phyloP scores from a whole-genome alignment of 2,329 filamentous ascomycete species.

The Aschersonia sp. region DNA sequence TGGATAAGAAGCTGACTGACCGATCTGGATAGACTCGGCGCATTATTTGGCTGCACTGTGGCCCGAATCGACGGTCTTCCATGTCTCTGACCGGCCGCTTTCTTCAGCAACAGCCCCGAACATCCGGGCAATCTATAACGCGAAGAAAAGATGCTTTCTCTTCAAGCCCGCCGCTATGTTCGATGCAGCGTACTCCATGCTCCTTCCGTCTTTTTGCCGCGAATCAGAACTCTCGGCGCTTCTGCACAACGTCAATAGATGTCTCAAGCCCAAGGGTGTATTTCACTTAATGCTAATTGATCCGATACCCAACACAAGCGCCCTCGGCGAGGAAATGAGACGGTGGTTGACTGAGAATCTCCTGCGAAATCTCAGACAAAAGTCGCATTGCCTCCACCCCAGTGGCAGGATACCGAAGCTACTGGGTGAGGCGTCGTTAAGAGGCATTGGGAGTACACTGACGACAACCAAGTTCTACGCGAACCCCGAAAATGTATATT shows the following conservation, averaged over 20 bases:
- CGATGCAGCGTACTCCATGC: constrained; percentile 34
- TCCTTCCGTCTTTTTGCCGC: constrained; percentile 40
- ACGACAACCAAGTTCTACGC: constrained; percentile 36
- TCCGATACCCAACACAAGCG: constrained; percentile 39
- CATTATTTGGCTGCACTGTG: background rate
- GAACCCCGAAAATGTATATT: constrained; percentile 15
- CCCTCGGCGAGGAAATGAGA: constrained; percentile 40
- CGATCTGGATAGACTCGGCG: background rate
- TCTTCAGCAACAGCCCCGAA: constrained; percentile 1
- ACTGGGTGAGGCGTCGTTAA: constrained; percentile 39
- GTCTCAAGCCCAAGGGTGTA: constrained; percentile 37
- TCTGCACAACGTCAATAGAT: constrained; percentile 40
- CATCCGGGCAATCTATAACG: constrained; percentile 1
- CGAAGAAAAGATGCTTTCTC: constrained; percentile 11
- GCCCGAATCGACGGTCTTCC: constrained; percentile 1
- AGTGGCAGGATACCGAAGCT: constrained; percentile 42
- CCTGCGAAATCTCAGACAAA: constrained; percentile 40
- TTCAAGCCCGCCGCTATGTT: constrained; percentile 28
- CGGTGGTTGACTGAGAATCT: constrained; percentile 49
- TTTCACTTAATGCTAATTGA: constrained; percentile 49
- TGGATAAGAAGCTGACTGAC: background rate
- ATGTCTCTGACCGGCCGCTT: constrained; percentile 2
- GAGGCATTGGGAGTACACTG: constrained; percentile 29
- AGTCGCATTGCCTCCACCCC: constrained; percentile 45
- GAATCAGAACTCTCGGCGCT: constrained; percentile 41